A percentile compares a stretch with the other conserved stretches of the same genome.
Conservation (phyloP, 192 early-diverging fungal species). For the Coemansia sp. region DNA sequence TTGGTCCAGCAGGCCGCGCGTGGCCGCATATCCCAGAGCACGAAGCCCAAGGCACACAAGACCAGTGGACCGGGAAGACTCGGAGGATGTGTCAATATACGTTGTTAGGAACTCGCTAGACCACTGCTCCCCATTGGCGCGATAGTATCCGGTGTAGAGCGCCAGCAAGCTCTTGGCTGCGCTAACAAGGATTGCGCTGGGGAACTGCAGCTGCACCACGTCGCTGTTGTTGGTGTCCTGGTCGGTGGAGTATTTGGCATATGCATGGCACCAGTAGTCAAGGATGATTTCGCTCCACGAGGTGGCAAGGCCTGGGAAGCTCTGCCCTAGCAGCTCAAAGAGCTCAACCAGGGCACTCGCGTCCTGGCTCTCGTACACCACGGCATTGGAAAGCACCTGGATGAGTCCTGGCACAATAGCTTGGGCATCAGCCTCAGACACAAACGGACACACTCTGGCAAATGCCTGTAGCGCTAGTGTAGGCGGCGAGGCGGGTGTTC, state of each 20-base stretch:
- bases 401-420: conserved; percentile 6
- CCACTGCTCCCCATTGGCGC: conserved; percentile 16
- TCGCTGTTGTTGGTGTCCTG: conserved; percentile 12
- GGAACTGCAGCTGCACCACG: conserved; percentile 30
- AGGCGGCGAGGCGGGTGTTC: conserved; percentile 26
- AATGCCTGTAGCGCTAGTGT: conserved; percentile 25
- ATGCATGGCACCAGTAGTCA: conserved; percentile 11
- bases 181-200: conserved; percentile 13
- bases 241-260: conserved; percentile 10
- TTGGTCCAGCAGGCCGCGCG: conserved; percentile 6
- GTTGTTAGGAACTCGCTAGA: conserved; percentile 18
- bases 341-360: conserved; percentile 14
- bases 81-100: conserved; percentile 1
- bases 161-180: conserved; percentile 30
- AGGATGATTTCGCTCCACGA: conserved; percentile 17
- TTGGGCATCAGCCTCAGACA: conserved; percentile 5
- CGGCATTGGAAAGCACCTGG: conserved; percentile 14
- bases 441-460: conserved; percentile 23
- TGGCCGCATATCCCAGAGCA: conserved; percentile 27
- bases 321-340: conserved; percentile 15
- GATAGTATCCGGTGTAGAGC: conserved; percentile 21
- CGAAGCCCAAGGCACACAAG: conserved; percentile 30
- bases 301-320: conserved; percentile 13
- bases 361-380: conserved; percentile 24
- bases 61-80: conserved; percentile 10